Base-by-base conservation (phyloP, 495 filamentous ascomycete genomes). In the Halenospora varia region DNA sequence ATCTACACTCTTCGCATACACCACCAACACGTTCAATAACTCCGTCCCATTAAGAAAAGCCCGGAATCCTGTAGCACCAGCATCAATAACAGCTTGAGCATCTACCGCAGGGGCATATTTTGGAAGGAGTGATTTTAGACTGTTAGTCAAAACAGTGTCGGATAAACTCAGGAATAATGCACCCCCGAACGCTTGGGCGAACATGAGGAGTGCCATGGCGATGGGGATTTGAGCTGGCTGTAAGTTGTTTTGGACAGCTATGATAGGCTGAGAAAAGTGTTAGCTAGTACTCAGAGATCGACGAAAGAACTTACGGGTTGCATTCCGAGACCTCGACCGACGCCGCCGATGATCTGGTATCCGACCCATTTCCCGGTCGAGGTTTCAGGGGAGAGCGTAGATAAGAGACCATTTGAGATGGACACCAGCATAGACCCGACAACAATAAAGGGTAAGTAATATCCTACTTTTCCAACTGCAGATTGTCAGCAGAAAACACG, bases 261-360 rank as follows among this genome's bases (percentile, higher is more conserved):
- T 54, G 41, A 70, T n/a, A n/a, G n/a, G n/a, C n/a, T n/a, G n/a
- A n/a, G n/a, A n/a, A n/a, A n/a, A n/a, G n/a, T n/a, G n/a, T n/a
- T n/a, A n/a, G n/a, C n/a, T n/a, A n/a, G n/a, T n/a, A n/a, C n/a
- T n/a, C n/a, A n/a, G n/a, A n/a, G n/a, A n/a, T n/a, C n/a, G n/a
- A n/a, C n/a, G n/a, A n/a, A n/a, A n/a, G n/a, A n/a, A n/a, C n/a
- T n/a, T n/a, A n/a, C n/a, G n/a, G n/a, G n/a, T 65, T 90, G 88
- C 77, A 88, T 78, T 11, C 87, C 86, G 8, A 81, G 70, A 0
- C 88, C 89, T 13, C 87, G 64, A 6, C 88, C 88, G 8, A 87
- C 74, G 29, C 88, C 88, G 45, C 77, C 78, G 11, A 91, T 57
- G 50, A 87, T 76, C 64, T 88, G 81, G 63, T 83, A 89, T 8